Conservation (phyloP, 1,284 basidiomycete species). For the Cystobasidium sp. region DNA sequence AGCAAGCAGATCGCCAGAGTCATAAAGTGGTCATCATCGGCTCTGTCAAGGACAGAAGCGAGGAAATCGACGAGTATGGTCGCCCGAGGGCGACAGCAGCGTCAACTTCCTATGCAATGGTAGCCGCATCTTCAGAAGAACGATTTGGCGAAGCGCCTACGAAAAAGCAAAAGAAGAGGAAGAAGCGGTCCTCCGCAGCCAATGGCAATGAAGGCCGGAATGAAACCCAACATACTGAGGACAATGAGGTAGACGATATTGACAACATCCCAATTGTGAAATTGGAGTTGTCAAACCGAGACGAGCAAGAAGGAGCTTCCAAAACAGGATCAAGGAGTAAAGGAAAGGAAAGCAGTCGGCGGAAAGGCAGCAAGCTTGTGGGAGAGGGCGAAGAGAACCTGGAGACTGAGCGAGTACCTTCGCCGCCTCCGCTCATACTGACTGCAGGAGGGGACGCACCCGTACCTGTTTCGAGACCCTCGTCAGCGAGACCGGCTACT, state of each 20-base stretch:
- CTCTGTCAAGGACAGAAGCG: slow-evolving; percentile 24
- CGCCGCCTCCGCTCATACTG: slow-evolving; percentile 50
- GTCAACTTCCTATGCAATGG: slow-evolving; percentile 41
- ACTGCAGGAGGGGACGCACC: slow-evolving; percentile 45
- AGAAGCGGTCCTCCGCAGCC: slow-evolving; percentile 53
- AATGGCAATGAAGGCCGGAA: slow-evolving; percentile 10
- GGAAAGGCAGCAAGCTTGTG: not conserved
- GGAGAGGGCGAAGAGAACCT: slow-evolving; percentile 74
- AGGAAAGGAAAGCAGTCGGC: not conserved
- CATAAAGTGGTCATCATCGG: slow-evolving; percentile 54
- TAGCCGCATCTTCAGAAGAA: slow-evolving; percentile 54
- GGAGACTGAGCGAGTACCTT: slow-evolving; percentile 68
- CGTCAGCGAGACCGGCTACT: slow-evolving; percentile 46
- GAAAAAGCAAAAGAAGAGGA: slow-evolving; percentile 53
- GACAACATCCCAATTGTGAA: slow-evolving; percentile 83
- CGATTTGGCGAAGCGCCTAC: slow-evolving; percentile 49
- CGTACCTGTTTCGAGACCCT: too few species aligned
- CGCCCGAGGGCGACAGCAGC: slow-evolving; percentile 52
- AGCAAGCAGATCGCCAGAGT: slow-evolving; percentile 63
- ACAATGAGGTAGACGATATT: slow-evolving; percentile 66
- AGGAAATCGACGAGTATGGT: slow-evolving; percentile 55
- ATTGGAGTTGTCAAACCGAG: slow-evolving; percentile 63
- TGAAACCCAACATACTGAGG: slow-evolving; percentile 65
- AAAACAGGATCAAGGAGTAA: not conserved
- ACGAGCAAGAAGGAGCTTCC: slow-evolving; percentile 41